These are phyloP conservation scores for Salix arbutifolia DNA, from an alignment of 345 rosid genomes.

Conservation along the genomic window DNA sequence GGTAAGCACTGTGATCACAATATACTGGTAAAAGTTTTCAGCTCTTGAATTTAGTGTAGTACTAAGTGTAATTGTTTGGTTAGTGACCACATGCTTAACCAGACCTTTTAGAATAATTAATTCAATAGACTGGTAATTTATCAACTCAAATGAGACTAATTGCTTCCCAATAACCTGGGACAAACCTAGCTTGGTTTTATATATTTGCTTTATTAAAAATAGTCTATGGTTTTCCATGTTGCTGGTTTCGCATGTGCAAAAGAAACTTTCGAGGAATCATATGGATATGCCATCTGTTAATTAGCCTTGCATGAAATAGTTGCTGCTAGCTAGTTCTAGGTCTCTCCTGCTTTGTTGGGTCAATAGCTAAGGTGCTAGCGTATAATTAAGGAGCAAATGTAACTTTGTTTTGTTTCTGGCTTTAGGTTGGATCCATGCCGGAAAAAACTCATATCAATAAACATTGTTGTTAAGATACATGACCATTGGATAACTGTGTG, in stretches of 20 bases:
- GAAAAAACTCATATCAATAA: neutral
- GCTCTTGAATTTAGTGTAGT: slow-evolving; percentile 17
- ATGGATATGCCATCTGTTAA: neutral
- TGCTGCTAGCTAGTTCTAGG: neutral
- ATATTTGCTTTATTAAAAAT: neutral
- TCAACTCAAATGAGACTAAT: neutral
- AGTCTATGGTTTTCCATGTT: neutral
- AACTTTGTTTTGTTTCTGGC: neutral
- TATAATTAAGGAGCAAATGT: neutral
- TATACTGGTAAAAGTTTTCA: slow-evolving; percentile 4
- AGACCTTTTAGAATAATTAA: neutral
- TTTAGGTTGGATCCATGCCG: neutral
- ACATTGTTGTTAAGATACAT: neutral
- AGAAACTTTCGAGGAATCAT: neutral
- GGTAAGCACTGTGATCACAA: neutral
- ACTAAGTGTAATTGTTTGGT: neutral
- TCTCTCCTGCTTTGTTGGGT: neutral
- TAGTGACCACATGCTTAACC: neutral
- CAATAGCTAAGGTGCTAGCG: neutral
- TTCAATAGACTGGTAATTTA: no score
- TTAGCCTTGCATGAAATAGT: neutral
- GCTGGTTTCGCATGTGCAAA: neutral
- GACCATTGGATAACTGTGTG: neutral
- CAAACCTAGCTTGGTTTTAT: neutral
- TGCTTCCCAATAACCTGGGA: slow-evolving; percentile 6